A percentile compares a stretch with the other conserved stretches of the same genome.
Conservation (phyloP, 2,329 filamentous ascomycete species). For the Nothophoma quercina region DNA sequence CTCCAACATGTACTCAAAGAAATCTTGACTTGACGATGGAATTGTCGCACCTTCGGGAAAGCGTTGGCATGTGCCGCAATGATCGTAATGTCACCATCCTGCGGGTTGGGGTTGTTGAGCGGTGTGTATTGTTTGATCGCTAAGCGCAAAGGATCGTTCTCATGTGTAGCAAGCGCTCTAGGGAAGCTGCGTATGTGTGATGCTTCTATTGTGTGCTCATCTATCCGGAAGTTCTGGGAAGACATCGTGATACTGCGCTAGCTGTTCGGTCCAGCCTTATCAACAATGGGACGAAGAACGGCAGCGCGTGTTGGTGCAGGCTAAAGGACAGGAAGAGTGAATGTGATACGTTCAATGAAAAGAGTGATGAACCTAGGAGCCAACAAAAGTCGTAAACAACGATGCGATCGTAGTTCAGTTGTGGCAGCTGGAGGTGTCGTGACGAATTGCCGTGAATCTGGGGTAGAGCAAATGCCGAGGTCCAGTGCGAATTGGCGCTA, state of each 20-base stretch:
- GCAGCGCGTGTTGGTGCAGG: background rate
- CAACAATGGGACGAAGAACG: background rate
- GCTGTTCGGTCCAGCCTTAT: background rate
- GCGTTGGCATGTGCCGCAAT: slow-evolving; percentile 90
- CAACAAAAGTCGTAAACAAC: no score
- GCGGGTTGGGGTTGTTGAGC: slow-evolving; percentile 70
- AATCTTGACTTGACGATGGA: background rate
- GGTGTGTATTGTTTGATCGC: slow-evolving; percentile 90
- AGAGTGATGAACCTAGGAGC: background rate
- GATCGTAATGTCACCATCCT: slow-evolving; percentile 81
- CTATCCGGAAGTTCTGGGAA: slow-evolving; percentile 65
- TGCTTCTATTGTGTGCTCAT: slow-evolving; percentile 73
- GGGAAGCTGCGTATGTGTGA: slow-evolving; percentile 83
- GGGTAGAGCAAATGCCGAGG: slow-evolving; percentile 32
- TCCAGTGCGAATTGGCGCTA: slow-evolving; percentile 15
- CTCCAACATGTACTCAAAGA: background rate
- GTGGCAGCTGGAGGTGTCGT: slow-evolving; percentile 20
- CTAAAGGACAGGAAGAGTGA: background rate
- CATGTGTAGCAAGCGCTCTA: slow-evolving; percentile 72
- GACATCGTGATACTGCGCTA: slow-evolving; percentile 42
- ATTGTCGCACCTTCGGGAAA: slow-evolving; percentile 76
- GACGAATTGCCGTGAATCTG: slow-evolving; percentile 36
- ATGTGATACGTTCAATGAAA: background rate
- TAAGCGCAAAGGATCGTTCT: slow-evolving; percentile 77
- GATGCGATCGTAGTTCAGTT: background rate